Evolutionary conservation across 352 stramenopile species (phyloP).

Genomic region (Phytophthora pistaciae): DNA sequence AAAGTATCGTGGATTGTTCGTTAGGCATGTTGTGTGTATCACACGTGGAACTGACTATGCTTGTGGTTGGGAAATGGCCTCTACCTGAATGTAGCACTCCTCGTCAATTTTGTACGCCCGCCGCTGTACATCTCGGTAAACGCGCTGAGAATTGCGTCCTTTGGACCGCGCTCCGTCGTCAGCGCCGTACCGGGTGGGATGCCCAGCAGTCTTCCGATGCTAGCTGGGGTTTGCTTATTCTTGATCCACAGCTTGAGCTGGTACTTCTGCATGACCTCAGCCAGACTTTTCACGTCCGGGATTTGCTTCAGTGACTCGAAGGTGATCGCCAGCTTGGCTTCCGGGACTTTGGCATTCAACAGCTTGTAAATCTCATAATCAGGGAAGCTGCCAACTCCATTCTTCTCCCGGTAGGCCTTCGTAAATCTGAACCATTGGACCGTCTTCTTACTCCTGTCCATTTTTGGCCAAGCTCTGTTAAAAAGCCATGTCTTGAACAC

Average conservation of each 20-base stretch:
- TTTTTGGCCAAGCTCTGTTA: too few species aligned
- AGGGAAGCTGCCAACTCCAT: neutral
- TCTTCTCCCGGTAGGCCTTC: neutral
- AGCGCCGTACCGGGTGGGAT: neutral
- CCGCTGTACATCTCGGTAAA: too few species aligned
- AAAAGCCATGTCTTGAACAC: too few species aligned
- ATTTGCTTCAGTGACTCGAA: neutral
- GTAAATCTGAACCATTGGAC: neutral
- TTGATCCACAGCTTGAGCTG: neutral
- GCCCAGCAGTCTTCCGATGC: neutral
- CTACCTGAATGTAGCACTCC: too few species aligned
- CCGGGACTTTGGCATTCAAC: neutral
- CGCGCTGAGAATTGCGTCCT: neutral
- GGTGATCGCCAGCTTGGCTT: neutral
- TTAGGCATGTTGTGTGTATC: too few species aligned
- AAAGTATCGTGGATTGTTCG: too few species aligned
- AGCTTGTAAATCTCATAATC: neutral
- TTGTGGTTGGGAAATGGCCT: too few species aligned
- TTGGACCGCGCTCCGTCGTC: neutral
- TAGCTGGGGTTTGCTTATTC: neutral
- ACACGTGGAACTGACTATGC: too few species aligned
- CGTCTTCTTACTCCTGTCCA: neutral
- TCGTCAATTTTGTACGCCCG: too few species aligned
- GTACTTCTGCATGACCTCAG: neutral
- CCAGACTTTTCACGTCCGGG: neutral